Conservation (phyloP, 805 yeast genomes). For the Ogataea thermomethanolica region DNA sequence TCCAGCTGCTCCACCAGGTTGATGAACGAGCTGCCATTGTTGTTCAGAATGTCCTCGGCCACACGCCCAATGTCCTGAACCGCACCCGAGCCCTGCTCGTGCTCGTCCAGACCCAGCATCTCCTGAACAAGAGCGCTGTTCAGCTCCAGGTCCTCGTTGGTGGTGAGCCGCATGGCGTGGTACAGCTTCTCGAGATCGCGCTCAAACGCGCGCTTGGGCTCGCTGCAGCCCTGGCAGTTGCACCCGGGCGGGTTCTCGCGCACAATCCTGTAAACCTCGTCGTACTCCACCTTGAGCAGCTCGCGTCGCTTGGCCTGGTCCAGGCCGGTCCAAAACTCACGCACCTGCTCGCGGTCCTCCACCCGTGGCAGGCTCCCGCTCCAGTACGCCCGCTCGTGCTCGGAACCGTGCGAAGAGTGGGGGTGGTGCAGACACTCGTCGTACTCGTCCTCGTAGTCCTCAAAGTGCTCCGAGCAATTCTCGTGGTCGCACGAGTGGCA, state of each 20-base stretch:
- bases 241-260: constrained; percentile 59
- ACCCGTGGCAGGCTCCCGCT: constrained; percentile 5
- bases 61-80: constrained; percentile 37
- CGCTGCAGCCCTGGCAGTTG: constrained; percentile 74
- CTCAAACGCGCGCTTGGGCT: constrained; percentile 66
- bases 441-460: constrained; percentile 15
- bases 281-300: constrained; percentile 63
- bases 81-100: constrained; percentile 2
- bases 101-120: constrained; percentile 22
- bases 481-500: constrained; percentile 19
- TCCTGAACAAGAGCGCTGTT: constrained; percentile 26
- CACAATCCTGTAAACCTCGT: constrained; percentile 62
- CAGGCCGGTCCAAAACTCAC: constrained; percentile 64
- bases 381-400: constrained; percentile 9
- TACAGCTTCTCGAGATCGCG: constrained; percentile 73
- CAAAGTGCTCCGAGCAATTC: constrained; percentile 15
- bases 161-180: constrained; percentile 37
- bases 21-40: constrained; percentile 74
- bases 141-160: constrained; percentile 27
- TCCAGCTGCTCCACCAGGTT: constrained; percentile 78
- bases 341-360: constrained; percentile 46
- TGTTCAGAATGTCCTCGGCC: constrained; percentile 75
- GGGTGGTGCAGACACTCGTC: constrained; percentile 18
- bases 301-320: constrained; percentile 56
- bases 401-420: constrained; percentile 9